Evolutionary conservation across 1,284 basidiomycete genomes (phyloP), one percentile per base, ranked within the genome.

Genomic region (Trametes sp.): DNA sequence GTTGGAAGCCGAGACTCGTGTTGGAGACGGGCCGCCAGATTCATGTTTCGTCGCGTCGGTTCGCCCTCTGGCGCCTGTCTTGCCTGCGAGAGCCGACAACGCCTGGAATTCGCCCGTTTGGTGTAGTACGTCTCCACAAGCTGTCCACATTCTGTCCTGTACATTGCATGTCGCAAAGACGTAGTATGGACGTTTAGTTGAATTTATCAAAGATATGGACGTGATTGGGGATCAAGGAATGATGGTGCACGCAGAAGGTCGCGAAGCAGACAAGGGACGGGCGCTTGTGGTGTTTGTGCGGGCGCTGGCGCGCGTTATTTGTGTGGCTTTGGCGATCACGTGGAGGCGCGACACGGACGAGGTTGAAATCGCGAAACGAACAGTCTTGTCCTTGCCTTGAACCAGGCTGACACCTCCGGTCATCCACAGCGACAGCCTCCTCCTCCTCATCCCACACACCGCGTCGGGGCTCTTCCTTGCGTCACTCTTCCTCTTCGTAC

Each of bases 331-430:
- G 69, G 61, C 53, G 57, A 35, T 72, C 70, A 72, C 70, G 70
- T 72, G 70, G 13, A 9, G 46, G 53, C 66, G 69, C 66, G 67
- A 70, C 65, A 52, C 57, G 44, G 67, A 48, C 66, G 44, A 68
- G 64, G 70, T 72, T 72, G 67, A 72, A 72, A 70, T 72, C 70
- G 67, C 67, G 70, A 69, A 69, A 61, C 66, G 64, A 69, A 70
- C 62, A 41, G 50, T 59, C 62, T 60, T 66, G 59, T 70, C 60
- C 57, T 69, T 64, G 65, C 62, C 65, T 68, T 61, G 61, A 60
- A 66, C 62, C 67, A 65, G 70, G 70, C 70, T 72, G 70, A 72
- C 70, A 71, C 68, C 57, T 60, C 62, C 63, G 58, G 54, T 65
- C 52, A 42, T 31, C 64, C 59, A 59, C 33, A 31, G 61, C 57